Evolutionary conservation across 306 rosid species (phyloP).

Genomic region (Leucaena leucocephala): DNA sequence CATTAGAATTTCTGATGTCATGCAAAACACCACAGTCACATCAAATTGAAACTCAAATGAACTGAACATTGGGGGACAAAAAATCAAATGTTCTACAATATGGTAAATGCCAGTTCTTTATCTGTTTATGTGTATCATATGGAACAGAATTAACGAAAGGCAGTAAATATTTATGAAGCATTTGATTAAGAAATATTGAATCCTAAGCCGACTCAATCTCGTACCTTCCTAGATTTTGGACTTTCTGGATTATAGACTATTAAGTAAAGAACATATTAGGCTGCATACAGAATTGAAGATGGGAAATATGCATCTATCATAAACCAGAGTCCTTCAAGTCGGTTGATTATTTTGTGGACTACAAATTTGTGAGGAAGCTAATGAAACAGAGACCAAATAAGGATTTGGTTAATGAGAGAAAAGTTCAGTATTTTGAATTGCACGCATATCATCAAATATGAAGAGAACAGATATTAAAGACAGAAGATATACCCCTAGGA

Average conservation of each 20-base stretch:
- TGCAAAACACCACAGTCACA: conserved; percentile 42
- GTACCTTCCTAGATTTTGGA: neutral
- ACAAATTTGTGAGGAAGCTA: conserved; percentile 26
- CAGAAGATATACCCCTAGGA: neutral
- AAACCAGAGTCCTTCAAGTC: conserved; percentile 18
- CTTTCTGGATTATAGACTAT: neutral
- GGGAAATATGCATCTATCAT: neutral
- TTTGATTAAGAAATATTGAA: conserved; percentile 4
- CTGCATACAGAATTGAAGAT: conserved; percentile 12
- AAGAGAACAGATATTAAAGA: conserved; percentile 2
- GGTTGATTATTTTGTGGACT: conserved; percentile 14
- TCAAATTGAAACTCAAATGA: conserved; percentile 42
- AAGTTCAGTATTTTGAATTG: conserved; percentile 1
- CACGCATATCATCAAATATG: conserved; percentile 5
- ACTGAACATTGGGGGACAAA: neutral
- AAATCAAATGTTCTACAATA: too few relatives aligned
- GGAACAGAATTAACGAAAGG: conserved; percentile 23
- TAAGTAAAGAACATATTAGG: neutral
- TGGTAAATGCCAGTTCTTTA: conserved; percentile 10
- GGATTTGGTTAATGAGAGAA: neutral
- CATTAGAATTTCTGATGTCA: conserved; percentile 54
- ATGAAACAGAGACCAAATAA: conserved; percentile 32
- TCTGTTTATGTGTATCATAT: neutral
- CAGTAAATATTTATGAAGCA: conserved; percentile 6
- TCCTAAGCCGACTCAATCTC: neutral